Base-by-base conservation (phyloP, 2,329 filamentous ascomycete species). In the Colletotrichum sp. region DNA sequence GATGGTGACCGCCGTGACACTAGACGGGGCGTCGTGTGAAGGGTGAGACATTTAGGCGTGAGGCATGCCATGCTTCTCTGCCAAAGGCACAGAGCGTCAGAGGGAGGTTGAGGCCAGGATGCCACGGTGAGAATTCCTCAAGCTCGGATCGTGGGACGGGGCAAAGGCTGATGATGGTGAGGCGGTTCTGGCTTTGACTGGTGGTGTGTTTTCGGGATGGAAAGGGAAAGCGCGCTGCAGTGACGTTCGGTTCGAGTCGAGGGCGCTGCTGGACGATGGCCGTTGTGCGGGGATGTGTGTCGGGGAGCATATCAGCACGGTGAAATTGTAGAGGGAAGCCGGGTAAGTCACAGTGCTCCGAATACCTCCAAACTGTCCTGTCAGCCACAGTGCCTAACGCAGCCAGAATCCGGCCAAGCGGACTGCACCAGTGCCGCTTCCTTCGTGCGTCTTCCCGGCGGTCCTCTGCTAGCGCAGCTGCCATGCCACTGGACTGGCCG, bases 171-270 rank as follows among this genome's bases (percentile, higher is more conserved):
- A 44, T 44, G 66, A 69, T 69, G 52, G 52, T 60, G 66, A 69
- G 52, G 66, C 52, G 52, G 66, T 52, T 70, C 68, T 70, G 59
- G 68, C 68, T 34, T 70, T 52, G 36, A 63, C 34, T 52, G 69
- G 55, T 68, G 55, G 72, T 57, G 69, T 75, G 68, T 39, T 71
- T 62, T 64, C 16, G 44, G 67, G 59, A 69, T 65, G 44, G 60
- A 71, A 71, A 64, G 59, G 67, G 67, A 70, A 60, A 66, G 72
- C 55, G 49, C 39, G 32, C 15, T 28, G 69, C 52, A 55, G 72
- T 66, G 52, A 62, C 72, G 60, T 66, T 52, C 68, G 39, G 36
- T 39, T 72, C n/a, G 21, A 72, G 59, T 28, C 12, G 44, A 26
- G 24, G 32, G 18, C 32, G 44, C 16, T 28, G 63, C 13, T 59